Evolutionary conservation across 202 grass and related monocot genomes (phyloP).

Genomic region (Eragrostis tef): DNA sequence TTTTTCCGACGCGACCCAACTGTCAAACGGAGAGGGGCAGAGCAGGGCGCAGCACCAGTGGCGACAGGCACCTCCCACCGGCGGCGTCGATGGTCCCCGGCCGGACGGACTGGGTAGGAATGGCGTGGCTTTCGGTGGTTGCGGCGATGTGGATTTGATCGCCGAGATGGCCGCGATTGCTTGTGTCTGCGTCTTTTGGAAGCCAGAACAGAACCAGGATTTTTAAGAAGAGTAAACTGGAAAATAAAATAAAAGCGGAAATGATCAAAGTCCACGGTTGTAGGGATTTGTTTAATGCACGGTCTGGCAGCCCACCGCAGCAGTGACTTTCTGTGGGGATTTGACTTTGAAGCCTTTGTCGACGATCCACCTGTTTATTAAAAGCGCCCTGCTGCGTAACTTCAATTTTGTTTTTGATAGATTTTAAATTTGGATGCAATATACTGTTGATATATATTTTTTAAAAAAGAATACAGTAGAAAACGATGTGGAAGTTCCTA

Average conservation of each 20-base stretch:
- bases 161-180: conserved; percentile 31
- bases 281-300: conserved; percentile 38
- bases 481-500: background rate
- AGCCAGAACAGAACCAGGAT: background rate
- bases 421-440: background rate
- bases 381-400: background rate
- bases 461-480: background rate
- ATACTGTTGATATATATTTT: background rate
- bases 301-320: conserved; percentile 38
- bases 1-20: conserved; percentile 30
- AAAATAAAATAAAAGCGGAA: background rate
- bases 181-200: conserved; percentile 2
- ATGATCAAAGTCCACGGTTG: conserved; percentile 47
- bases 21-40: background rate
- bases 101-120: conserved; percentile 30
- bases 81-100: conserved; percentile 36
- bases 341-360: conserved; percentile 29
- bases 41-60: background rate
- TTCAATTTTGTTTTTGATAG: background rate
- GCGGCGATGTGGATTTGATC: conserved; percentile 52
- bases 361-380: background rate
- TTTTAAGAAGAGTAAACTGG: background rate
- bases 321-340: conserved; percentile 26
- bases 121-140: conserved; percentile 39
- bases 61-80: conserved; percentile 47